These are phyloP conservation scores for Xylaria multiplex DNA, from an alignment of 2,329 filamentous ascomycete genomes.

Conservation along the genomic window DNA sequence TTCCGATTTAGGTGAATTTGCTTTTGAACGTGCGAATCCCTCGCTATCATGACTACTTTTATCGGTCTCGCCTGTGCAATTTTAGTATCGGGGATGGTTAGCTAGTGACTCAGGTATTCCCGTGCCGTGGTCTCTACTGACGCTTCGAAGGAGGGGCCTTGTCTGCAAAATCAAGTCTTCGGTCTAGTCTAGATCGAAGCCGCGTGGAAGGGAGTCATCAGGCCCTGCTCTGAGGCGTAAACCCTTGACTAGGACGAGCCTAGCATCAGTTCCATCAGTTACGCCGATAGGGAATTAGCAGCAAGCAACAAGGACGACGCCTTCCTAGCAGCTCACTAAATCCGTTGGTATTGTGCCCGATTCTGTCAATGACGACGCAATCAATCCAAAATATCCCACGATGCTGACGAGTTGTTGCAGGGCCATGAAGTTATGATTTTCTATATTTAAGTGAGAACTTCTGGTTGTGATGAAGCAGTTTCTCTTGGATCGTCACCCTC, in stretches of 20 bases:
- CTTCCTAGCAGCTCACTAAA: neutral
- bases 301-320: neutral
- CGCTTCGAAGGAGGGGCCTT: neutral
- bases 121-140: conserved; percentile 4
- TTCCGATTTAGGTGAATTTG: conserved; percentile 28
- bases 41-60: conserved; percentile 1
- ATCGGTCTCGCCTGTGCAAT: conserved; percentile 18
- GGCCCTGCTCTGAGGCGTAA: conserved; percentile 23
- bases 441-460: conserved; percentile 25
- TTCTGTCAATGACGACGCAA: conserved; percentile 13
- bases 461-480: conserved; percentile 14
- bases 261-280: neutral
- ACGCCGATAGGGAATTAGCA: conserved; percentile 21
- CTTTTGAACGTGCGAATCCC: neutral
- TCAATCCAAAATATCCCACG: conserved; percentile 5
- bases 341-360: neutral
- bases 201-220: conserved; percentile 32
- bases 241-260: conserved; percentile 13
- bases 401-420: conserved; percentile 18
- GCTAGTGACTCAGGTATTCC: conserved; percentile 5
- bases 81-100: conserved; percentile 9
- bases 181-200: conserved; percentile 29
- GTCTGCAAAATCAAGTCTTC: conserved; percentile 4
- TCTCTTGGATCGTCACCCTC: conserved; percentile 15
- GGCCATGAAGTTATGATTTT: neutral